Conservation (phyloP, 169 alveolate genomes). For the Plasmodium blacklocki region DNA sequence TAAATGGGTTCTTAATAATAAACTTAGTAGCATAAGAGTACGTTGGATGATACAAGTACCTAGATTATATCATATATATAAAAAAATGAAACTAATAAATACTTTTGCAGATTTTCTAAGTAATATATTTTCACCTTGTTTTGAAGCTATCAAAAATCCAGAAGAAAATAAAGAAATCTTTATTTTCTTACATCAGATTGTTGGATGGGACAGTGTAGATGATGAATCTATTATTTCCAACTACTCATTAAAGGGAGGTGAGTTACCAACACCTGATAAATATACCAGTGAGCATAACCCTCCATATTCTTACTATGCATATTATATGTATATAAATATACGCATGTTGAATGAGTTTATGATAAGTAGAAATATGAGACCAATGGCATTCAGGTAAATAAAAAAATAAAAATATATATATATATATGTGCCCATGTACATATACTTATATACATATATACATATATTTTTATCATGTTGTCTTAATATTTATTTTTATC, state of each 20-base stretch:
- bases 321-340: slow-evolving; percentile 92
- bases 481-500: slow-evolving; percentile 4
- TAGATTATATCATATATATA: slow-evolving; percentile 89
- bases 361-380: slow-evolving; percentile 86
- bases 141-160: slow-evolving; percentile 90
- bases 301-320: slow-evolving; percentile 94
- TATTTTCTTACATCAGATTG: slow-evolving; percentile 78
- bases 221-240: slow-evolving; percentile 85
- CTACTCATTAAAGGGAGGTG: slow-evolving; percentile 78
- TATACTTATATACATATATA: neutral
- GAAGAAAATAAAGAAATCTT: slow-evolving; percentile 84
- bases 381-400: slow-evolving; percentile 85
- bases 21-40: slow-evolving; percentile 78
- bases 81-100: slow-evolving; percentile 78
- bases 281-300: slow-evolving; percentile 89
- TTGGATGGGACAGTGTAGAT: slow-evolving; percentile 91
- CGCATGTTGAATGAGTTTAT: slow-evolving; percentile 89
- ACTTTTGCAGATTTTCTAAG: slow-evolving; percentile 88
- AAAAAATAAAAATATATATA: too few species aligned
- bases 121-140: slow-evolving; percentile 87
- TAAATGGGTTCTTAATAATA: slow-evolving; percentile 90
- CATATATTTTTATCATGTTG: neutral
- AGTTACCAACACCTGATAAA: slow-evolving; percentile 86
- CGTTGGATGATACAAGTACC: slow-evolving; percentile 94
- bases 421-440: too few species aligned